Evolutionary conservation across 495 filamentous ascomycete species (phyloP).

Genomic region (Podospora appendiculata): DNA sequence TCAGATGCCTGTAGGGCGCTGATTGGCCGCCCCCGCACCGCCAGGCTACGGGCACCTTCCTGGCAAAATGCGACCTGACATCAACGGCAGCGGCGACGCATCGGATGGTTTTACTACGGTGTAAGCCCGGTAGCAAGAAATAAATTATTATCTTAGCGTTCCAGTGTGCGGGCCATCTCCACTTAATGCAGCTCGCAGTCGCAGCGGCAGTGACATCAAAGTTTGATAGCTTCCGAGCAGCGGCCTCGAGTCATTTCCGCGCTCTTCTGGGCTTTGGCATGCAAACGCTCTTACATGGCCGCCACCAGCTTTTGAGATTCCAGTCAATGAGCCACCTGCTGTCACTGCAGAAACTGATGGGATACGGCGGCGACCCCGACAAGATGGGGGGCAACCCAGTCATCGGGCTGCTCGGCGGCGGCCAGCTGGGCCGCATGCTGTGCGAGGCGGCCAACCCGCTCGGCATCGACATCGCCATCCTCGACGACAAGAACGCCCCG

Average conservation of each 20-base stretch:
- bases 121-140: too few relatives aligned
- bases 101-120: not conserved
- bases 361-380: not conserved
- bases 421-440: conserved; percentile 94
- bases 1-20: not conserved
- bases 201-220: conserved; percentile 8
- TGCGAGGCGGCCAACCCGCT: conserved; percentile 82
- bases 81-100: not conserved
- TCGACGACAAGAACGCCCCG: conserved; percentile 72
- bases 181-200: not conserved
- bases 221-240: not conserved
- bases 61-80: too few relatives aligned
- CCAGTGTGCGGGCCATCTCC: too few relatives aligned
- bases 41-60: too few relatives aligned
- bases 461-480: conserved; percentile 70
- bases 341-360: conserved; percentile 6
- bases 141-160: too few relatives aligned
- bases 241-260: conserved; percentile 3
- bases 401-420: conserved; percentile 42
- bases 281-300: conserved; percentile 3
- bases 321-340: conserved; percentile 11
- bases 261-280: conserved; percentile 1
- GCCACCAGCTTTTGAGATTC: conserved; percentile 4
- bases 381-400: conserved; percentile 25
- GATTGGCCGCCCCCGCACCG: not conserved